Evolutionary conservation across 495 filamentous ascomycete species (phyloP), one percentile per base, ranked within the genome.

Genomic region (Talaromyces liani): DNA sequence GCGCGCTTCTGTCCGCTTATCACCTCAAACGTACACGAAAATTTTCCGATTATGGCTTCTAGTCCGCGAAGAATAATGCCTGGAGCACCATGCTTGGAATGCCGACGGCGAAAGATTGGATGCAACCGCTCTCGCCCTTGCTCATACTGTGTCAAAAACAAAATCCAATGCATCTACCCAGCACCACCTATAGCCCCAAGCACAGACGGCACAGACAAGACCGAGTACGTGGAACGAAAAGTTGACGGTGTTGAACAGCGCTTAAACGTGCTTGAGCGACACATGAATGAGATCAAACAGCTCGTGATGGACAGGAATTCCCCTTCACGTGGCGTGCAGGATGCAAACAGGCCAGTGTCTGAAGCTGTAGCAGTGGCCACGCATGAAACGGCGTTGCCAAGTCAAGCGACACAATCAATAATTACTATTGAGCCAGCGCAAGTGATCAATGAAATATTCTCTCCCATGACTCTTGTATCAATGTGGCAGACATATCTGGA

Each of bases 21-120:
- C 47, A n/a, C 16, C 47, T 51, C 14, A 51, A n/a, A 51, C 4
- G 47, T 22, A 51, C 47, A 51, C 16, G 12, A n/a, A 51, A 57
- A 25, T 25, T 18, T 57, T 16, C 16, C 4, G 12, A 24, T 4
- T 18, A 57, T 57, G 54, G 8, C 20, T 57, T 29, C 54, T 29
- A 25, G 25, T 29, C 18, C 54, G 54, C 54, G 57, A 14, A 31
- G 33, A 41, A 65, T 66, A 14, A 49, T 61, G 0, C 58, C 65
- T n/a, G 66, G 66, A 10, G 70, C 78, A 27, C 81, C 82, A 2
- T 84, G 80, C 66, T 70, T 82, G 36, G 81, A 80, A 59, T 85
- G 82, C 67, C 69, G 79, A 12, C 82, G 74, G 10, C 80, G 81
- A 57, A 85, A 84, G 70, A 80, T 85, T 63, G 82, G 79, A 45